Percentiles rank a stretch among this genome's conserved stretches.
Evolutionary conservation across 73 alveolate genomes (phyloP).

Genomic region (Paraurostyla sp.): DNA sequence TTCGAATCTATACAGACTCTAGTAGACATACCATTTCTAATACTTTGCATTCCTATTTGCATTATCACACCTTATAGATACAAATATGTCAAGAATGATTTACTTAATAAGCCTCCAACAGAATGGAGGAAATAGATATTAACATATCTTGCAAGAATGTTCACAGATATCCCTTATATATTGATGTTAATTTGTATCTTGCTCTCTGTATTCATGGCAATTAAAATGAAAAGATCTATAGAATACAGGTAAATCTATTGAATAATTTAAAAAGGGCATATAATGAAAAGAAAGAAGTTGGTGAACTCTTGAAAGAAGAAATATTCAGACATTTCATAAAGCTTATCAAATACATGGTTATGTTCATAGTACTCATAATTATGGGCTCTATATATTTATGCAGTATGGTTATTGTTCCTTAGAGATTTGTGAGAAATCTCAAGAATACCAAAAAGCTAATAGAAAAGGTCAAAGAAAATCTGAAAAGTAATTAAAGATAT

Average conservation of each 20-base stretch:
- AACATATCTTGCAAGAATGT: not conserved
- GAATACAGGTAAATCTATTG: not conserved
- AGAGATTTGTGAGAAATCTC: not conserved
- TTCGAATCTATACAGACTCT: slow-evolving; percentile 1
- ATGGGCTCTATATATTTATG: not conserved
- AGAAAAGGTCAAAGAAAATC: not conserved
- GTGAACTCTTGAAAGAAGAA: slow-evolving; percentile 14
- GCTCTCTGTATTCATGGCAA: not conserved
- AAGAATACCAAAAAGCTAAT: not conserved
- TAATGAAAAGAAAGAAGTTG: not conserved
- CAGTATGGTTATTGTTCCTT: not conserved
- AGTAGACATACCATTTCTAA: not conserved
- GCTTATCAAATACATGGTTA: not conserved
- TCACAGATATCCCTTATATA: slow-evolving; percentile 28
- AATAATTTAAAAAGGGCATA: not conserved
- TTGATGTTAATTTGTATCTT: not conserved
- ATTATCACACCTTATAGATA: slow-evolving; percentile 10
- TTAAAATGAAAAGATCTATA: not conserved
- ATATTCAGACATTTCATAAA: not conserved
- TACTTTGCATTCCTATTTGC: not conserved
- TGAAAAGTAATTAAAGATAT: not conserved
- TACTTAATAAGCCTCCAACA: not conserved
- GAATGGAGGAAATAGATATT: not conserved
- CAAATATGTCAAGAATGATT: not conserved
- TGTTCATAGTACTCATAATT: not conserved